Conservation (phyloP, 768 basidiomycete species). For the Auricularia sp. region DNA sequence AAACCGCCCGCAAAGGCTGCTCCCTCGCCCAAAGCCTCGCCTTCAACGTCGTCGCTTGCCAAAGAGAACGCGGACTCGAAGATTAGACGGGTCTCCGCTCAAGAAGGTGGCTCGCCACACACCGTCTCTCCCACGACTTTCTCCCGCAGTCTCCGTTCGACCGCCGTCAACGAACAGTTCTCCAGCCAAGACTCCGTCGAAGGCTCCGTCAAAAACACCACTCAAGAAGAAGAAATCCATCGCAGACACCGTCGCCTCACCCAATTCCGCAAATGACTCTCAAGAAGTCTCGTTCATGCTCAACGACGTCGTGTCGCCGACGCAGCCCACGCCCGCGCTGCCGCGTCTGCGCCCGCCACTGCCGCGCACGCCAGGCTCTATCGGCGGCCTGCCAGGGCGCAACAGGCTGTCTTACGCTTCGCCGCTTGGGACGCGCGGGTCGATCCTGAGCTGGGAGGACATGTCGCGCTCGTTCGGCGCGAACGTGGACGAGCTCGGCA, state of each 20-base stretch:
- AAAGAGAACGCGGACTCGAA: background rate
- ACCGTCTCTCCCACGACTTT: background rate
- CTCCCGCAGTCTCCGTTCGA: background rate
- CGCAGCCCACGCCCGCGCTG: background rate
- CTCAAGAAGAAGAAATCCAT: background rate
- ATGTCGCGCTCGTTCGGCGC: constrained; percentile 1
- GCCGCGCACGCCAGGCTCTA: background rate
- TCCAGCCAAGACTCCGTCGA: background rate
- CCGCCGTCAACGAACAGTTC: background rate
- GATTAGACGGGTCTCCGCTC: background rate
- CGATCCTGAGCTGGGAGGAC: background rate
- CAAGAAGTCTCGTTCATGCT: background rate
- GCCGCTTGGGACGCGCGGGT: background rate
- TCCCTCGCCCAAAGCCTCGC: background rate
- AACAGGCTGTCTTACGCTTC: background rate
- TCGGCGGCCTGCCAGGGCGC: background rate
- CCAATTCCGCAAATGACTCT: background rate
- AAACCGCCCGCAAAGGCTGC: background rate
- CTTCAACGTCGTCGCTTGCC: background rate
- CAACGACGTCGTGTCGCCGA: background rate
- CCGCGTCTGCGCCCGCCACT: background rate
- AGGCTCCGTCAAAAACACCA: background rate
- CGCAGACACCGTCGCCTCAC: background rate
- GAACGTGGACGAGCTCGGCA: background rate
- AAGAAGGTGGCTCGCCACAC: background rate